Evolutionary conservation across 1,139 yeast genomes (phyloP).

Genomic region (Debaryomycetaceae sp.): DNA sequence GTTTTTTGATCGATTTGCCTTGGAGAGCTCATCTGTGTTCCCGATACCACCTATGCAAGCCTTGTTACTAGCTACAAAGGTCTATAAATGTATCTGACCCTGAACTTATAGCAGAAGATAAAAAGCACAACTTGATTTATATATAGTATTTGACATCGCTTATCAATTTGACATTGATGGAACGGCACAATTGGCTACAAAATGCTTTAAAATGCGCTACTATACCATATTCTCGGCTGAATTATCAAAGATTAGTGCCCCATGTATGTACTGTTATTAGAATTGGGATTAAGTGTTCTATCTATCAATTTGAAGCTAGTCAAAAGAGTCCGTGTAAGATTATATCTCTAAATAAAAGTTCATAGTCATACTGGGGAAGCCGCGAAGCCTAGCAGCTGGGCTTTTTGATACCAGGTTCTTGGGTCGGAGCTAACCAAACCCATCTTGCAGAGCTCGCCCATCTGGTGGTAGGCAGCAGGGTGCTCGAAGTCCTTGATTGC

Average conservation of each 20-base stretch:
- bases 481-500: conserved; percentile 73
- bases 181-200: neutral
- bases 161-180: neutral
- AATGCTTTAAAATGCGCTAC: too few relatives aligned
- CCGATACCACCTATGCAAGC: neutral
- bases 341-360: neutral
- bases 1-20: conserved; percentile 5
- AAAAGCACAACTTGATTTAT: neutral
- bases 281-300: too few relatives aligned
- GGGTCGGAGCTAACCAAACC: conserved; percentile 64
- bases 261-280: too few relatives aligned
- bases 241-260: too few relatives aligned
- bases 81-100: neutral
- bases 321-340: too few relatives aligned
- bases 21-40: conserved; percentile 2
- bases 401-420: conserved; percentile 19
- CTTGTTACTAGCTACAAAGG: too few relatives aligned
- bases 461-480: conserved; percentile 77
- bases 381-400: conserved; percentile 18
- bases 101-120: neutral
- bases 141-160: neutral
- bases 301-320: too few relatives aligned
- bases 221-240: too few relatives aligned
- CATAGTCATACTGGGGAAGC: neutral
- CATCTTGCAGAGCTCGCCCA: conserved; percentile 77